These are phyloP conservation scores for Globisporangium viniferum DNA, from an alignment of 352 stramenopile genomes.

Conservation along the genomic window DNA sequence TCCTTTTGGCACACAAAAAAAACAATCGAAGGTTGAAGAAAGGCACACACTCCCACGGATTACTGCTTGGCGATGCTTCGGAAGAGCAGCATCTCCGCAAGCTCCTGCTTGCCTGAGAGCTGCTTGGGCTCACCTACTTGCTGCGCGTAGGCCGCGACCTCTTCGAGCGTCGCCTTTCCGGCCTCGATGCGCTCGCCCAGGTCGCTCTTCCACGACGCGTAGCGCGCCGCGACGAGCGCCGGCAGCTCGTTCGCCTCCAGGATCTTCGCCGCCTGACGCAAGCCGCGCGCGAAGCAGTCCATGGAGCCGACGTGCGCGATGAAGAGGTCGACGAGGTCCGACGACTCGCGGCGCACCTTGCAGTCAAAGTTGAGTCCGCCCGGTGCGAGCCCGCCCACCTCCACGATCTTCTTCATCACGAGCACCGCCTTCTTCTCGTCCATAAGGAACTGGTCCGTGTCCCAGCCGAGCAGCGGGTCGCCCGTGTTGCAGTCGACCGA, in stretches of 20 bases:
- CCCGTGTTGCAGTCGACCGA: conserved; percentile 88
- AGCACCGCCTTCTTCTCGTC: conserved; percentile 74
- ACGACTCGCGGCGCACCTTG: conserved; percentile 80
- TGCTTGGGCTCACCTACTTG: conserved; percentile 54
- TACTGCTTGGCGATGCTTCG: conserved; percentile 23
- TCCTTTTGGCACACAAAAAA: neutral
- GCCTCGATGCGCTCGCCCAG: conserved; percentile 61
- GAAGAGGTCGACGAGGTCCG: conserved; percentile 78
- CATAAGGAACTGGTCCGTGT: conserved; percentile 87
- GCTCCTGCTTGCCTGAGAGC: conserved; percentile 71
- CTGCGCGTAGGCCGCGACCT: conserved; percentile 43
- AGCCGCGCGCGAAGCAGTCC: conserved; percentile 74
- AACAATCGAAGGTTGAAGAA: neutral
- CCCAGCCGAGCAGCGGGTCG: conserved; percentile 40
- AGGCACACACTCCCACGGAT: neutral
- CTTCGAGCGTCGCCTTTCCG: conserved; percentile 60
- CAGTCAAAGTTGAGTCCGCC: conserved; percentile 87
- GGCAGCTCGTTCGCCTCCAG: conserved; percentile 50
- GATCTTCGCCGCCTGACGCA: conserved; percentile 70
- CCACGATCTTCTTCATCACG: conserved; percentile 73
- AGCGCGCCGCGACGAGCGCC: conserved; percentile 53
- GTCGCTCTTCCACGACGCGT: conserved; percentile 60
- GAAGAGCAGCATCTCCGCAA: conserved; percentile 67
- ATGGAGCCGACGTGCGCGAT: conserved; percentile 85
- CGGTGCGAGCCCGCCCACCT: conserved; percentile 62